phyloP scores from a whole-genome alignment of 345 rosid species.

The Linum trigynum region DNA sequence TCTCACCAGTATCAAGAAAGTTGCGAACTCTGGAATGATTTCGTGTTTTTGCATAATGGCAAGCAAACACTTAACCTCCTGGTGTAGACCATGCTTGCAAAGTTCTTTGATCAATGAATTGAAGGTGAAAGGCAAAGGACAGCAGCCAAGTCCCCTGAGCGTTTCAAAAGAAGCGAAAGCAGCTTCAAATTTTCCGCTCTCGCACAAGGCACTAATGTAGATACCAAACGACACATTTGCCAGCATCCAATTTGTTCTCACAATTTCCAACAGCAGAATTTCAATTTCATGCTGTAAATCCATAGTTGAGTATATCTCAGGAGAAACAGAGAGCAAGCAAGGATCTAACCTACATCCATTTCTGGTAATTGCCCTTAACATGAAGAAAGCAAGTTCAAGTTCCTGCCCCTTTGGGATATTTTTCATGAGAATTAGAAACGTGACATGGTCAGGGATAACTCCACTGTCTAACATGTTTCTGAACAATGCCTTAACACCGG shows the following conservation, averaged over 20 bases:
- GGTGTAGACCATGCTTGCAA: conserved; percentile 29
- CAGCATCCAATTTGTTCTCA: conserved; percentile 26
- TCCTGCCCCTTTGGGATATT: conserved; percentile 38
- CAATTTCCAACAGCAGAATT: conserved; percentile 37
- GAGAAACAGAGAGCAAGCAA: conserved; percentile 12
- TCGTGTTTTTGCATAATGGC: conserved; percentile 35
- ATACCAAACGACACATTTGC: conserved; percentile 43
- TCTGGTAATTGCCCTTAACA: conserved; percentile 38
- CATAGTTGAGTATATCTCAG: conserved; percentile 11
- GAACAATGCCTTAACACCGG: conserved; percentile 36
- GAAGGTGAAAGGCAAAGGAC: conserved; percentile 40
- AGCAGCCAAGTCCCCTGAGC: conserved; percentile 36
- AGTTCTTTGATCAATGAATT: conserved; percentile 51
- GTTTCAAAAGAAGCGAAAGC: conserved; percentile 34
- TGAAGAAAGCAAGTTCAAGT: conserved; percentile 36
- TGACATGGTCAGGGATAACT: conserved; percentile 54
- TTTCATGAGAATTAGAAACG: conserved; percentile 46
- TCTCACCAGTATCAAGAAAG: conserved; percentile 42
- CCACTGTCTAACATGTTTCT: conserved; percentile 37
- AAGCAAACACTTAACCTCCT: conserved; percentile 31
- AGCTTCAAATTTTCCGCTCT: conserved; percentile 24
- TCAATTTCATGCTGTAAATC: conserved; percentile 32
- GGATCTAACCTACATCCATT: conserved; percentile 37
- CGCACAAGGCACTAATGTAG: conserved; percentile 46
- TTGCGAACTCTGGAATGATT: conserved; percentile 38